Evolutionary conservation across 768 basidiomycete genomes (phyloP), one percentile per base, ranked within the genome.

Genomic region (Kwoniella heveanensis): DNA sequence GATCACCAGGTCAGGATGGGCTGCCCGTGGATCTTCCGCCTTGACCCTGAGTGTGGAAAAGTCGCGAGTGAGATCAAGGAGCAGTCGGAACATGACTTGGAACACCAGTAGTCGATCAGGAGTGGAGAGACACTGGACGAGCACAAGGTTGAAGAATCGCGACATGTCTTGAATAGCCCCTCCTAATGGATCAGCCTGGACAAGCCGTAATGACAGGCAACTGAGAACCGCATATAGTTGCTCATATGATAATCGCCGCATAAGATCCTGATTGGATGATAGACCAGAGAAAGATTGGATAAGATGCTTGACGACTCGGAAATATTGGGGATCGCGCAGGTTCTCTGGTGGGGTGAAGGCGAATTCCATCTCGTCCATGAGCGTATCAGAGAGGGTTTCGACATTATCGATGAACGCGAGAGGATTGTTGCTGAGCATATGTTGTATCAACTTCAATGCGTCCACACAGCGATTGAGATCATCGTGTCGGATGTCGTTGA

Each of bases 81-180:
- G 84, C 25, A 96, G 83, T 8, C 86, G 82, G 78, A 96, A 95
- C 46, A 96, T 83, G 2, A 90, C 85, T 44, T 90, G 90, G 65
- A 73, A 75, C 36, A 75, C 88, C 0, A 92, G 88, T 85, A 92
- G 92, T 61, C 90, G 85, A 67, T 92, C 84, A 17, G 90, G 89
- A 10, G 92, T 92, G 32, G 92, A 90, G 82, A 99, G 95, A 58
- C 96, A 79, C 30, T 94, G 88, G 61, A 99, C 83, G 65, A 98
- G 89, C 62, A 98, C 93, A 91, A 97, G 94, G 80, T 99, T 99
- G 81, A 99, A 94, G 80, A 96, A 98, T 54, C 91, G 87, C 5
- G 92, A 93, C 62, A 98, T 76, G 76, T 98, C 96, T 76, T 93
- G 92, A 46, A 96, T 87, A 74, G 92, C 89, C 77, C 86, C 87